Conservation (phyloP, 768 basidiomycete genomes). For the Mycena polygramma region DNA sequence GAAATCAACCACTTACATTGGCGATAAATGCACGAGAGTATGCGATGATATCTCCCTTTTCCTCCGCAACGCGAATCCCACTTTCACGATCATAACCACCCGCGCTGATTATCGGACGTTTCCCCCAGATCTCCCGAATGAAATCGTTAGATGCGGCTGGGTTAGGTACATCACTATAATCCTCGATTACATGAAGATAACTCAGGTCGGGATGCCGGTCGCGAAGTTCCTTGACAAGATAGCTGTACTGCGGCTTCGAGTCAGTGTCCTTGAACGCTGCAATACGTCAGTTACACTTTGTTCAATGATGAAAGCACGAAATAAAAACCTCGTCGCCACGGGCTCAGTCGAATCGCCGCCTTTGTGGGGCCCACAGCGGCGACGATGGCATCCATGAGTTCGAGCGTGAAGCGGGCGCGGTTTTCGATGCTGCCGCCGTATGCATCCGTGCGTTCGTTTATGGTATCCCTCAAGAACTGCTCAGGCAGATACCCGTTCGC, state of each 20-base stretch:
- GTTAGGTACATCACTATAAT: constrained; percentile 22
- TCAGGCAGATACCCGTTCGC: constrained; percentile 67
- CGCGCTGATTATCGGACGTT: constrained; percentile 54
- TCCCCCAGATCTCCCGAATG: constrained; percentile 60
- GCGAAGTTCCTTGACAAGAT: constrained; percentile 45
- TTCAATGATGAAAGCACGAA: neutral
- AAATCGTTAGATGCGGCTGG: constrained; percentile 55
- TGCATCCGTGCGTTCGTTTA: constrained; percentile 70
- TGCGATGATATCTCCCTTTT: constrained; percentile 35
- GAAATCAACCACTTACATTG: constrained; percentile 48
- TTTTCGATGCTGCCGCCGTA: constrained; percentile 79
- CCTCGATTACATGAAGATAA: constrained; percentile 58
- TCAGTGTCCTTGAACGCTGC: constrained; percentile 4
- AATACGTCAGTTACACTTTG: neutral
- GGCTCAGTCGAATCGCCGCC: constrained; percentile 70
- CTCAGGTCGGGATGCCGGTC: constrained; percentile 50
- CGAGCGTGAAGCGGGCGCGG: constrained; percentile 67
- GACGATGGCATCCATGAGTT: constrained; percentile 65
- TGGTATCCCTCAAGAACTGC: constrained; percentile 70
- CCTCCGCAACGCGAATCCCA: constrained; percentile 54
- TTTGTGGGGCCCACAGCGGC: constrained; percentile 66
- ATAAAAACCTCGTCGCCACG: constrained; percentile 61
- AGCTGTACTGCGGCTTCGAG: constrained; percentile 45
- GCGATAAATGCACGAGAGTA: constrained; percentile 43
- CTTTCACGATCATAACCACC: constrained; percentile 58